Conservation (phyloP, 768 basidiomycete species). For the Albatrellus ellisii region DNA sequence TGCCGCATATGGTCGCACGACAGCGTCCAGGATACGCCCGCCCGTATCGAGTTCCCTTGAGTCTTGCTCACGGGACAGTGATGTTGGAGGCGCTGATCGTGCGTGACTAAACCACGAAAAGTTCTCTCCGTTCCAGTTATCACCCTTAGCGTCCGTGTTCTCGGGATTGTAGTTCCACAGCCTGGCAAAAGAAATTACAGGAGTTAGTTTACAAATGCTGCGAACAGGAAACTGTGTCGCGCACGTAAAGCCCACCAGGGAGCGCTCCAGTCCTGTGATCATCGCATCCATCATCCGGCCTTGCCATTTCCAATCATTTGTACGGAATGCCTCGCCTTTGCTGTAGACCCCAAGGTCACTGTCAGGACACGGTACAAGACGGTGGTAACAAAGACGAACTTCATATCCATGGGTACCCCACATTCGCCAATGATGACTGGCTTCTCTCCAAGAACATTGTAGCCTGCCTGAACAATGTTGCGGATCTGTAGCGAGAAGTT, state of each 20-base stretch:
- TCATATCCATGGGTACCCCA: conserved; percentile 95
- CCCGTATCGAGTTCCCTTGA: conserved; percentile 74
- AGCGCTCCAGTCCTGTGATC: conserved; percentile 67
- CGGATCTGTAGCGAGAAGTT: conserved; percentile 77
- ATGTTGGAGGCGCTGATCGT: conserved; percentile 40
- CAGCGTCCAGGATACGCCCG: conserved; percentile 55
- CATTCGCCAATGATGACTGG: conserved; percentile 89
- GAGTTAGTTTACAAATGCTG: background rate
- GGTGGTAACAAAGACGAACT: conserved; percentile 31
- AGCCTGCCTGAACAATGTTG: conserved; percentile 61
- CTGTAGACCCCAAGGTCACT: conserved; percentile 24
- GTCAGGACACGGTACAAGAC: background rate
- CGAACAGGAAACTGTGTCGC: conserved; percentile 19
- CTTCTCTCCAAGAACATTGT: conserved; percentile 59
- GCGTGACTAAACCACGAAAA: conserved; percentile 83
- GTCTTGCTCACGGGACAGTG: conserved; percentile 45
- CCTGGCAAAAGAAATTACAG: conserved; percentile 24
- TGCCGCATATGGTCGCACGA: conserved; percentile 86
- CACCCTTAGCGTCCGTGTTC: conserved; percentile 69
- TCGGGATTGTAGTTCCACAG: conserved; percentile 92
- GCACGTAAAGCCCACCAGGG: conserved; percentile 76
- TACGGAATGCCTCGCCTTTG: conserved; percentile 53
- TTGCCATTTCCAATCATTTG: conserved; percentile 74
- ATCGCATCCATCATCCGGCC: conserved; percentile 90
- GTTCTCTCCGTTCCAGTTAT: conserved; percentile 94